phyloP scores from a whole-genome alignment of 257 asterid species.

The Lycium ferocissimum region DNA sequence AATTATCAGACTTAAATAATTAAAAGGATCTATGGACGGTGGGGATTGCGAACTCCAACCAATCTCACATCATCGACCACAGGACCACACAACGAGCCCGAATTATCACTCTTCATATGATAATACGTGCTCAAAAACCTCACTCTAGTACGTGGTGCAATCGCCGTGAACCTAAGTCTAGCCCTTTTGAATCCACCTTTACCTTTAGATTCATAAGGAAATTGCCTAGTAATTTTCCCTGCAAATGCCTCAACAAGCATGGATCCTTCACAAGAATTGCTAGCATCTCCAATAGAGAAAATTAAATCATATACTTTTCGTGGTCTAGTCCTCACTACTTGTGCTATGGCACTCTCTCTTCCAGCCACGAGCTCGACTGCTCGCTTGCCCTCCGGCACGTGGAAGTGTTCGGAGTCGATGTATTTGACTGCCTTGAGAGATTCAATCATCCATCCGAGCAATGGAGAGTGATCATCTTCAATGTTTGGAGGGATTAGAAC shows the following conservation, averaged over 20 bases:
- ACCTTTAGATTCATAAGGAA: constrained; percentile 36
- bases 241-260: constrained; percentile 44
- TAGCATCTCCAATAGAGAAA: constrained; percentile 38
- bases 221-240: constrained; percentile 32
- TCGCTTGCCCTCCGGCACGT: constrained; percentile 29
- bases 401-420: constrained; percentile 38
- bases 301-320: constrained; percentile 28
- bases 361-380: constrained; percentile 37
- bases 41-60: constrained; percentile 32
- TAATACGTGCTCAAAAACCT: constrained; percentile 37
- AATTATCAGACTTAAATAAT: not conserved
- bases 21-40: not conserved
- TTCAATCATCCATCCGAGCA: constrained; percentile 39
- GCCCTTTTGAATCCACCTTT: constrained; percentile 34
- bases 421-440: constrained; percentile 42
- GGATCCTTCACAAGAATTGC: constrained; percentile 34
- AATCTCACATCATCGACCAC: constrained; percentile 40
- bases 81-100: constrained; percentile 40
- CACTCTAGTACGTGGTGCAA: constrained; percentile 29
- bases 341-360: constrained; percentile 41
- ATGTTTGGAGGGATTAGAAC: constrained; percentile 37
- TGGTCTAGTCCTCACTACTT: constrained; percentile 37
- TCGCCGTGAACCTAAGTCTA: constrained; percentile 34
- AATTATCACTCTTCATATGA: constrained; percentile 35
- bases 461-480: constrained; percentile 33